phyloP scores from a whole-genome alignment of 78 protist species.

The Capsaspora owczarzaki region DNA sequence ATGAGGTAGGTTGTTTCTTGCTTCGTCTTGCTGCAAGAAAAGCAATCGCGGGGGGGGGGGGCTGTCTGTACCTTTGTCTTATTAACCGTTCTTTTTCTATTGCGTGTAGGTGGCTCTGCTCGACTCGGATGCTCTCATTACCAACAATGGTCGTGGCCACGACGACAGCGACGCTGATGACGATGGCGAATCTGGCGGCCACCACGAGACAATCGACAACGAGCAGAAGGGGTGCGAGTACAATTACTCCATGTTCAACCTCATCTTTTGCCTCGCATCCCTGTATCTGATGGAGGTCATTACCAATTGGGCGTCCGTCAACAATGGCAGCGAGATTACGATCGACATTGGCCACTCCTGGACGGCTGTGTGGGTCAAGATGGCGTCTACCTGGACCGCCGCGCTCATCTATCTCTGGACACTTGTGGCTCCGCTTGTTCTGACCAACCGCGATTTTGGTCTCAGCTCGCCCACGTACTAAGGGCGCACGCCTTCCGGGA shows the following conservation, averaged over 20 bases:
- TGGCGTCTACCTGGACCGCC: slow-evolving; percentile 18
- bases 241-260: slow-evolving; percentile 62
- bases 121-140: too few species aligned
- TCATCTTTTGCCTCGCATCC: slow-evolving; percentile 60
- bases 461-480: too few species aligned
- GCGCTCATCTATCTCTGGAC: slow-evolving; percentile 21
- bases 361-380: slow-evolving; percentile 39
- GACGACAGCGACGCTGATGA: neutral
- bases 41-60: too few species aligned
- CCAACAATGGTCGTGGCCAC: neutral
- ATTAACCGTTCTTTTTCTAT: neutral
- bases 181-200: neutral
- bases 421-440: slow-evolving; percentile 20
- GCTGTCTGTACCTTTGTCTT: neutral
- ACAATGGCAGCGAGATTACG: neutral
- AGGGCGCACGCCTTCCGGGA: too few species aligned
- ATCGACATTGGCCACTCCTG: slow-evolving; percentile 11
- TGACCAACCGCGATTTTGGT: slow-evolving; percentile 37
- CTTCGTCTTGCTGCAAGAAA: too few species aligned
- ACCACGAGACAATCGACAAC: slow-evolving; percentile 18
- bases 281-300: slow-evolving; percentile 58
- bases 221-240: slow-evolving; percentile 44
- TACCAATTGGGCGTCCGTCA: slow-evolving; percentile 37
- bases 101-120: neutral
- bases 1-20: too few species aligned